These are phyloP conservation scores for Geotrichum australiense DNA, from an alignment of 1,139 yeast genomes.

Conservation along the genomic window DNA sequence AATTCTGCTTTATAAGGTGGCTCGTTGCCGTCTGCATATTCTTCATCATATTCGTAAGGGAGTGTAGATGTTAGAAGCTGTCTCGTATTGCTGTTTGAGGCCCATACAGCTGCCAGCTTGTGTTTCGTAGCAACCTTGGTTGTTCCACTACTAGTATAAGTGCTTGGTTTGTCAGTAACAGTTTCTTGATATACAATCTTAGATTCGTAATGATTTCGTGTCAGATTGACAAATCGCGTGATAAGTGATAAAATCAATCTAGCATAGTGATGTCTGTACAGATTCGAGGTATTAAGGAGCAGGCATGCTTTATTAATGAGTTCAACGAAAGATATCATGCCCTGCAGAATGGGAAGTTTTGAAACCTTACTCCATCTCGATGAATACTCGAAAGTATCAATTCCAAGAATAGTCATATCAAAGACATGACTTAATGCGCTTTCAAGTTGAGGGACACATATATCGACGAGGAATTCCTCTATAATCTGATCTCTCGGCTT, in stretches of 20 bases:
- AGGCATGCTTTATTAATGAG: constrained; percentile 30
- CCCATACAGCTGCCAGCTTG: constrained; percentile 19
- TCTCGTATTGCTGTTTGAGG: constrained; percentile 6
- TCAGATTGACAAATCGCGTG: constrained; percentile 22
- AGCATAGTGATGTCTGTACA: constrained; percentile 34
- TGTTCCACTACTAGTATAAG: constrained; percentile 3
- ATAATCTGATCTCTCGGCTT: constrained; percentile 43
- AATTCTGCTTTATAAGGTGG: constrained; percentile 14
- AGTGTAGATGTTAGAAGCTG: constrained; percentile 8
- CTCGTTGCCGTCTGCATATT: constrained; percentile 9
- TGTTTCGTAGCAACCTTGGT: constrained; percentile 11
- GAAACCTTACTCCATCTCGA: constrained; percentile 30
- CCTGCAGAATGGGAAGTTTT: constrained; percentile 31
- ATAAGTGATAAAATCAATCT: constrained; percentile 28
- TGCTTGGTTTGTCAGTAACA: constrained; percentile 8
- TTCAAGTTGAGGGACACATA: constrained; percentile 60
- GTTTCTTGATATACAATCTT: constrained; percentile 15
- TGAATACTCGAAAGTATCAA: constrained; percentile 20
- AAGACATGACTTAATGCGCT: constrained; percentile 43
- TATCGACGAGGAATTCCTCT: constrained; percentile 53
- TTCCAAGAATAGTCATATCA: constrained; percentile 29
- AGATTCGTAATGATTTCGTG: constrained; percentile 18
- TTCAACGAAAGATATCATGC: constrained; percentile 27
- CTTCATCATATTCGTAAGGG: constrained; percentile 14
- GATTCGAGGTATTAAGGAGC: constrained; percentile 32